Base-by-base conservation (phyloP, 371 early-diverging fungal genomes). In the Umbelopsis sp. region DNA sequence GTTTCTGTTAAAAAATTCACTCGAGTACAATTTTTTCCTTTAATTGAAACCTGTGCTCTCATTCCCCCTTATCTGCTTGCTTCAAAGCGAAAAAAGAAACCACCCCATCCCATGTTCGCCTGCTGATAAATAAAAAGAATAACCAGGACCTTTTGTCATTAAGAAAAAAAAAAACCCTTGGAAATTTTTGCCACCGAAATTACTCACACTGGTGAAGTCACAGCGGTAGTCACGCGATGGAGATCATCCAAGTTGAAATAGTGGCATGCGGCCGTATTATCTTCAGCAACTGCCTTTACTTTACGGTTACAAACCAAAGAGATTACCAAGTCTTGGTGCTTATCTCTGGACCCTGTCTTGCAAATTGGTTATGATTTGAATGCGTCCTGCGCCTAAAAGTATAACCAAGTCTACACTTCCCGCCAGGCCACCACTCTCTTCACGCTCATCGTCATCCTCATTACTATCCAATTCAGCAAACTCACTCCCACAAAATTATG, bases 291-390 rank as follows among this genome's bases (percentile, higher is more conserved):
- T 57, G 16, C 35, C 25, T 24, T 57, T 57, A 35, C 57, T 14
- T 24, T 57, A 41, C 41, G 7, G 41, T 35, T 35, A 35, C 57
- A 57, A 22, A 12, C 22, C n/a, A 32, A 20, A 57, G 57, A 57
- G 57, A 57, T 18, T 57, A 18, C 32, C 57, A 25, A 16, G n/a
- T 16, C 18, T 11, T 12, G 18, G 6, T 14, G 14, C 10, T n/a
- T 25, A 35, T 57, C 57, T 57, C 57, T 57, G 22, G 52, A 52
- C 35, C 6, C 29, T 57, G 29, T 35, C 57, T 57, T 29, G 12
- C 57, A 29, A 35, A 37, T 57, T 57, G 57, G 57, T 57, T 35
- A 57, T 57, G 57, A 37, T 57, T 57, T 57, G 57, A 57, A 57
- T 57, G 57, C 57, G 29, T 57, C 29, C 57, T 7, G 35, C 57